Conservation (phyloP, 1,139 yeast species). For the Candida tropicalis region DNA sequence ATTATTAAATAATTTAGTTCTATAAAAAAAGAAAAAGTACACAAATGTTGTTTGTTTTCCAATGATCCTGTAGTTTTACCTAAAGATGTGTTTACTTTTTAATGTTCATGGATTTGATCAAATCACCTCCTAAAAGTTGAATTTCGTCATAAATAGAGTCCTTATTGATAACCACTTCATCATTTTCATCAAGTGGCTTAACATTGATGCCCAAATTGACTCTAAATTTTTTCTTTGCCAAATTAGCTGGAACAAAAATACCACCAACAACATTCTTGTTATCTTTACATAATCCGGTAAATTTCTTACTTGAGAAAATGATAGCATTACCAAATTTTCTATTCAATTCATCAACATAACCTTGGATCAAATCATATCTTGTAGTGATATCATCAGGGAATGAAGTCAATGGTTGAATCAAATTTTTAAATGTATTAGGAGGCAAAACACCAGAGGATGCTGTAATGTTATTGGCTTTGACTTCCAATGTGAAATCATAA, state of each 20-base stretch:
- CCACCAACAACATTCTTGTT: slow-evolving; percentile 74
- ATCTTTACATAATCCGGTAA: slow-evolving; percentile 50
- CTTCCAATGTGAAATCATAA: slow-evolving; percentile 73
- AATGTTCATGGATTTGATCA: slow-evolving; percentile 38
- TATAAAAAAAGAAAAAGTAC: too few species aligned
- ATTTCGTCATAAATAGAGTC: slow-evolving; percentile 78
- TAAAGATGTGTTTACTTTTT: slow-evolving; percentile 1
- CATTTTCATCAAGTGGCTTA: slow-evolving; percentile 56
- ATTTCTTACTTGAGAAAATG: slow-evolving; percentile 61
- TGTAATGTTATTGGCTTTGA: slow-evolving; percentile 49
- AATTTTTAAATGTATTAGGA: slow-evolving; percentile 63
- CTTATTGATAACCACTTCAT: slow-evolving; percentile 67
- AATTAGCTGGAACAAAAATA: slow-evolving; percentile 68
- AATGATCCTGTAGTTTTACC: neutral
- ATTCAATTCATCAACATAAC: slow-evolving; percentile 56
- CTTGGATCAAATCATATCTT: slow-evolving; percentile 59
- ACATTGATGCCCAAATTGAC: slow-evolving; percentile 79
- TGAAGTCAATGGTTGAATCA: slow-evolving; percentile 41
- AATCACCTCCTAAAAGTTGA: slow-evolving; percentile 73
- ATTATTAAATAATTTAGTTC: slow-evolving; percentile 5
- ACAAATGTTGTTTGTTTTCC: neutral
- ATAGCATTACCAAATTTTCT: slow-evolving; percentile 57
- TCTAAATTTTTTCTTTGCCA: slow-evolving; percentile 65
- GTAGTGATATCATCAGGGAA: slow-evolving; percentile 49
- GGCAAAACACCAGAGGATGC: slow-evolving; percentile 60